Evolutionary conservation across 208 protist genomes (phyloP), one percentile per base, ranked within the genome.

Genomic region (Trypanosoma lewisi): DNA sequence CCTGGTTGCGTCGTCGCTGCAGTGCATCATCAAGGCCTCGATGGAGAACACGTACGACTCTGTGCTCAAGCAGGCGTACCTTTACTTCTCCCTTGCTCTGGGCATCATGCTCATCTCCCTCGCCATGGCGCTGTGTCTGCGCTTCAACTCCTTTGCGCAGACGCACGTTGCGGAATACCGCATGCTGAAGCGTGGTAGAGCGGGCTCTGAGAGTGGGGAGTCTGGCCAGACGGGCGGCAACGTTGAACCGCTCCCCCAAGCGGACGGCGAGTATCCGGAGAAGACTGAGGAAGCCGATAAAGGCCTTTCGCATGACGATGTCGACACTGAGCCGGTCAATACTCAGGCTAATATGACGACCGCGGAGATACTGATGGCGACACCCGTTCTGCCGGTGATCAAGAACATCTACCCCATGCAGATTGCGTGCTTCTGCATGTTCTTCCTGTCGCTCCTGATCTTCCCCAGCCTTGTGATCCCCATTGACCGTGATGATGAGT

Each of bases 21-120:
- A 91, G 76, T 88, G 89, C 68, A 87, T 95, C 68, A 80, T 91
- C 42, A 95, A 95, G 66, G 86, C 67, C 0, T 79, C 83, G 23
- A 84, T 93, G 76, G 19, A 73, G 1, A 33, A 77, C 55, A 64
- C 68, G 9, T 87, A 87, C 59, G 64, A 78, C 1, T 64, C 70
- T 28, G 56, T 60, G 9, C 67, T 77, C 8, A 61, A 36, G 39
- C 83, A 90, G 67, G 64, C 82, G 11, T 74, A 85, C 72, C 80
- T 94, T 61, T 94, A 92, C 77, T 94, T 92, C 71, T 81, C 75
- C 41, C 64, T 94, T 16, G 75, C 80, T 11, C 63, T 91, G 21
- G 65, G 49, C 21, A 82, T 88, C 55, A 87, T 94, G 82, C 39
- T 61, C 12, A 41, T 85, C 21, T 41, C 79, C 12, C 70, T 94